phyloP scores from a whole-genome alignment of 192 early-diverging fungal genomes.

The Entrophospora sp. region DNA sequence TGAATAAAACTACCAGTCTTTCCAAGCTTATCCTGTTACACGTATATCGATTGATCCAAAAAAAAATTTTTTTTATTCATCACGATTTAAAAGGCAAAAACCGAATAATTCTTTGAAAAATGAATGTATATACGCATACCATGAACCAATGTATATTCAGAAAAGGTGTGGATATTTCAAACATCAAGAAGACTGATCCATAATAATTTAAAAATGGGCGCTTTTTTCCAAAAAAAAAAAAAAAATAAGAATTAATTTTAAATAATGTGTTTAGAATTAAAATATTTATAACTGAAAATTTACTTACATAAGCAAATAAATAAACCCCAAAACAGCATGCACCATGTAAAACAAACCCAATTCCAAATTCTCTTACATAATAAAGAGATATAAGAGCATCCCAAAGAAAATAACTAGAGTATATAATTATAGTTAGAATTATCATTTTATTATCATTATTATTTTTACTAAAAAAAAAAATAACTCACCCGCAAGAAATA shows the following conservation, averaged over 20 bases:
- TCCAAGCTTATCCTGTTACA: constrained; percentile 71
- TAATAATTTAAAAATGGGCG: constrained; percentile 81
- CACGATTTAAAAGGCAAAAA: too few species aligned
- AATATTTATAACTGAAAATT: not conserved
- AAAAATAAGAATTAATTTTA: not conserved
- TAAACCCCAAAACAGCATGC: constrained; percentile 67
- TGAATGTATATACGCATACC: constrained; percentile 14
- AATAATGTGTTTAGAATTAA: not conserved
- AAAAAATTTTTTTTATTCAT: not conserved
- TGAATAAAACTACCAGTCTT: constrained; percentile 71
- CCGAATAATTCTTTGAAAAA: not conserved
- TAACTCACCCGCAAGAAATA: constrained; percentile 68
- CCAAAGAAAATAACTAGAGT: constrained; percentile 83
- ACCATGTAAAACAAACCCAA: constrained; percentile 80
- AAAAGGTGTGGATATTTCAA: constrained; percentile 85
- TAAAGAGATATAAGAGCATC: constrained; percentile 62
- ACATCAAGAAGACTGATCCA: constrained; percentile 81
- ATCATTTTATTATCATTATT: not conserved
- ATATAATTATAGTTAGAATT: not conserved
- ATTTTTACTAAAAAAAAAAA: not conserved
- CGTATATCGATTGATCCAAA: not conserved
- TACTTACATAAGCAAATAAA: constrained; percentile 62
- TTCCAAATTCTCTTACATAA: constrained; percentile 58
- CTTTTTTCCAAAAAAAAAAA: constrained; percentile 27
- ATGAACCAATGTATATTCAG: constrained; percentile 83